Evolutionary conservation across 2,329 filamentous ascomycete genomes (phyloP), one percentile per base, ranked within the genome.

Genomic region (Alternaria hordeiaustralica): DNA sequence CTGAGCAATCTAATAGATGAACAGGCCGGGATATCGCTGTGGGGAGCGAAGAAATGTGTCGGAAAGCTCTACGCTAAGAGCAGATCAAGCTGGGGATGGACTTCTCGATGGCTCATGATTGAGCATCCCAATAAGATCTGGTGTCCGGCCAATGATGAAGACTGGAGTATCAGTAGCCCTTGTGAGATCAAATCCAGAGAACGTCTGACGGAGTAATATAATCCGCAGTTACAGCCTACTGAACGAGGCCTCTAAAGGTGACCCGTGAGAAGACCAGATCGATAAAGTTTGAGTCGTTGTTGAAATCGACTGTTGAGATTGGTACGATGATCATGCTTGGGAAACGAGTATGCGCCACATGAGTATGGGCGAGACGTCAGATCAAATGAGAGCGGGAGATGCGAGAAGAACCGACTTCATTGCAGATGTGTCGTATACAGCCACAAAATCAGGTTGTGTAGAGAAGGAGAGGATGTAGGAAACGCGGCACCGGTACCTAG

Each of bases 1-100:
- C n/a, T 20, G 43, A 20, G 58, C 26, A 64, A 58, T 64, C 9
- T 55, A 44, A 26, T n/a, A 51, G 13, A 64, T 45, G 47, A 55
- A 41, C 21, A n/a, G 20, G 20, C 28, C 44, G 23, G 44, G 44
- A 44, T 12, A 18, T 41, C 12, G 15, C 10, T 46, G 55, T 58
- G 55, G 55, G 44, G 55, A 58, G 36, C 18, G 44, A 25, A 20
- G 23, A 23, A 26, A 0, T 36, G 20, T n/a, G 13, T 11, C 18
- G 6, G 28, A 55, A 23, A 51, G 25, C 47, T 51, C 28, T 26
- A 21, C 0, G 18, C 47, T 0, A 51, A 51, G 47, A 25, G 45
- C 15, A 47, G 21, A 47, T 7, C 21, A 25, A 47, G 45, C 21
- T 26, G 45, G 20, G 45, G 9, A 47, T 47, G 23, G 45, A 23